Evolutionary conservation across 108 stramenopile species (phyloP), one percentile per base, ranked within the genome.

Genomic region (Schizochytrium sp.): DNA sequence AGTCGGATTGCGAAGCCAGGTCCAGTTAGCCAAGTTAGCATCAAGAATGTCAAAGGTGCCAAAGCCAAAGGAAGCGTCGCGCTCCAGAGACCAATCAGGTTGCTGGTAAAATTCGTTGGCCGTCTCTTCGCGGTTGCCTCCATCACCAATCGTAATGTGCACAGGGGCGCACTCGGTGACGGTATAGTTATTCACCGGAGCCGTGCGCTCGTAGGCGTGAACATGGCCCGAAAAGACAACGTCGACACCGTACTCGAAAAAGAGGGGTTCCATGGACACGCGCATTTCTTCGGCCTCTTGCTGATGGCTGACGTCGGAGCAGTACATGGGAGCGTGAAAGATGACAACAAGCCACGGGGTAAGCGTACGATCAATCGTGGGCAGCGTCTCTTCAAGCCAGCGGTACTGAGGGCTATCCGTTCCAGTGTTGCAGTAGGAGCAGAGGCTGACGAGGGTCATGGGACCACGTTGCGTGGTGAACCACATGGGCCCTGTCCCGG

Each of bases 111-210:
- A 69, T 69, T 69, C 25, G 63, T 14, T 41, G 47, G 44, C 44
- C 21, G 89, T 10, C 29, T 34, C 88, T 88, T 96, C 93, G 10
- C 97, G 92, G 83, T 94, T 95, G 51, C 98, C 98, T 58, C 97
- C 98, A 45, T 97, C 97, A 58, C 98, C 98, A 58, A 97, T 94
- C 63, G 95, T 95, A 71, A 99, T 92, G 88, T 98, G 95, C 6
- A 89, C 58, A 21, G 91, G 89, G 0, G 60, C 93, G 28, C 43
- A 91, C 55, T 90, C 72, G 87, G 55, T n/a, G 43, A 58, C 71
- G 21, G 41, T 25, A 45, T 91, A 58, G 44, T 89, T 55, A 55
- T 47, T 90, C 45, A 92, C 90, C 25, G 92, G 93, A 3, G 87
- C 48, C n/a, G 91, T 88, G 16, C 93, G 92, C 91, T 93, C 93